A percentile compares a stretch with the other conserved stretches of the same genome.
Conservation (phyloP, 192 early-diverging fungal genomes). For the Coemansia sp. region DNA sequence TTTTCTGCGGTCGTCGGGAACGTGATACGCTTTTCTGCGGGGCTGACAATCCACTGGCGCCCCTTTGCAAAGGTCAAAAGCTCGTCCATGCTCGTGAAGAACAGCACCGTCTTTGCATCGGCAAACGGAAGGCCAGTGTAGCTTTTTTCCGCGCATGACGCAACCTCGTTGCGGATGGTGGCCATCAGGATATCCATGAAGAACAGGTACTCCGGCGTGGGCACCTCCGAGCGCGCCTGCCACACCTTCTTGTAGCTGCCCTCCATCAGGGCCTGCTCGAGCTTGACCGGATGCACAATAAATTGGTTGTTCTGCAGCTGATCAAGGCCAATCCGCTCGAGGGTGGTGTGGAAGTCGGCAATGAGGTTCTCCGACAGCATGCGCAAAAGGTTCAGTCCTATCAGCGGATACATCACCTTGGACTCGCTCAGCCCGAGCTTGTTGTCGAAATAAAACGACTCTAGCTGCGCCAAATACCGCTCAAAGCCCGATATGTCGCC, state of each 20-base stretch:
- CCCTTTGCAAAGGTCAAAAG: conserved; percentile 82
- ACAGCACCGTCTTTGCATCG: conserved; percentile 90
- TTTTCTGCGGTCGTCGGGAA: conserved; percentile 68
- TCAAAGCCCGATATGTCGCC: conserved; percentile 94
- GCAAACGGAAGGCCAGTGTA: conserved; percentile 78
- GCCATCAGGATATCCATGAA: conserved; percentile 93
- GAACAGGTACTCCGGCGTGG: conserved; percentile 86
- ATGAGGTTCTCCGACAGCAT: conserved; percentile 91
- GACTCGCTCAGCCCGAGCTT: conserved; percentile 65
- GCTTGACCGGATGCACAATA: conserved; percentile 87
- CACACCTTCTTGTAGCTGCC: conserved; percentile 97
- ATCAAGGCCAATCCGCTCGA: conserved; percentile 84
- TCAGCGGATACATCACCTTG: conserved; percentile 78
- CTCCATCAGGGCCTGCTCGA: conserved; percentile 98
- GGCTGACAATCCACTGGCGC: conserved; percentile 80
- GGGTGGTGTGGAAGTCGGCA: conserved; percentile 97
- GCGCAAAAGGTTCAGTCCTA: conserved; percentile 90
- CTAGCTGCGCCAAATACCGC: conserved; percentile 89
- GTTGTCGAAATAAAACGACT: conserved; percentile 78
- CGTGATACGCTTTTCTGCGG: conserved; percentile 75
- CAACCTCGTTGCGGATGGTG: conserved; percentile 94
- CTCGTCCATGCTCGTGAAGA: conserved; percentile 80
- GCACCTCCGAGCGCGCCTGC: conserved; percentile 85
- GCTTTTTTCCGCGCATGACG: conserved; percentile 92
- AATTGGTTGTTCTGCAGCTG: conserved; percentile 76